Evolutionary conservation across 108 stramenopile species (phyloP), one percentile per base, ranked within the genome.

Genomic region (Skeletonema menzelii): DNA sequence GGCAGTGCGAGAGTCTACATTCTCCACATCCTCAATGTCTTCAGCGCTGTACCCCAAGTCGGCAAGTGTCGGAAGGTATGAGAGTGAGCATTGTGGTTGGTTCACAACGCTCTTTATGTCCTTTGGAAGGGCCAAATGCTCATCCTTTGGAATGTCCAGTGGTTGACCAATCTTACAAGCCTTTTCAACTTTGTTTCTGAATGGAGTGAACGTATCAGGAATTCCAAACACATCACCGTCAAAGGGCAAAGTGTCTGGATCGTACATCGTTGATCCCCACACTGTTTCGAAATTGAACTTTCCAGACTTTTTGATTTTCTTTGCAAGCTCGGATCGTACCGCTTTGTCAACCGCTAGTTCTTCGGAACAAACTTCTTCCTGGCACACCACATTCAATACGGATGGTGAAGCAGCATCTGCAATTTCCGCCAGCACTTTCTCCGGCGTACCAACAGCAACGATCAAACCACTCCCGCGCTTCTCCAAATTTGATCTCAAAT

Each of bases 241-340:
- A 72, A 92, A 96, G 1, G 97, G 96, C n/a, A 97, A 62, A 65
- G 92, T 88, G 13, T 90, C 68, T 10, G 89, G 80, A 73, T 96
- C 87, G 67, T 97, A 97, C 72, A 98, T 70, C 3, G 95, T 93
- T 24, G 93, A 90, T 34, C 94, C 97, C 97, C 97, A 97, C 5
- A 94, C 88, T 5, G 85, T 70, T 42, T 91, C 85, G 19, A 87
- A 72, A 37, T 65, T 53, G 27, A 87, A 67, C 19, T 66, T 59
- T 13, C 63, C 55, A 5, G 49, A 62, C 49, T 70, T 38, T n/a
- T 67, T 37, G 26, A 72, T 20, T 42, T 64, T 62, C 57, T 49
- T 73, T 59, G 65, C 58, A 24, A 85, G 58, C 5, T 76, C 70
- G 1, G 84, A 34, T 57, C 75, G 69, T 5, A 91, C 84, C 3